phyloP scores from a whole-genome alignment of 495 filamentous ascomycete species.

The Melanomma pulvis-pyrius region DNA sequence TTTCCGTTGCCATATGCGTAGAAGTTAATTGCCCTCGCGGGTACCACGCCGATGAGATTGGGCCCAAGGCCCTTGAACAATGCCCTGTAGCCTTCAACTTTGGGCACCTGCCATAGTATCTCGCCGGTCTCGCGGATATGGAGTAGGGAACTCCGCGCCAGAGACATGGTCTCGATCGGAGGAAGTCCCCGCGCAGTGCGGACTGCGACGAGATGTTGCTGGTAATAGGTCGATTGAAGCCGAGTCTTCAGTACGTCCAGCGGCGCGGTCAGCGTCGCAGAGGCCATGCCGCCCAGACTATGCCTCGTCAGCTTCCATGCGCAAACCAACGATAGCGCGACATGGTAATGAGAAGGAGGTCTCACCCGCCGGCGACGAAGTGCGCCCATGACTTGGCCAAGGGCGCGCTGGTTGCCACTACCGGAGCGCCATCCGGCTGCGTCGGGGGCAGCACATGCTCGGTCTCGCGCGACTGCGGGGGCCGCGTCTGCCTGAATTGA shows the following conservation, averaged over 20 bases:
- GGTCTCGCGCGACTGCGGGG: slow-evolving; percentile 63
- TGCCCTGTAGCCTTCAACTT: slow-evolving; percentile 75
- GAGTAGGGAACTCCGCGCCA: slow-evolving; percentile 54
- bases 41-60: slow-evolving; percentile 84
- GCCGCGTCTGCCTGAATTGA: slow-evolving; percentile 25
- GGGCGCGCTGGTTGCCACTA: slow-evolving; percentile 49
- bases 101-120: slow-evolving; percentile 76
- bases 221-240: slow-evolving; percentile 89
- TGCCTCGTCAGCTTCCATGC: slow-evolving; percentile 20
- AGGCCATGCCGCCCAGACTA: slow-evolving; percentile 84
- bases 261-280: slow-evolving; percentile 81
- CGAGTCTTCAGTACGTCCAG: slow-evolving; percentile 90
- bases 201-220: slow-evolving; percentile 59
- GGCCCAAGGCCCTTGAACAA: slow-evolving; percentile 89
- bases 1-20: slow-evolving; percentile 90
- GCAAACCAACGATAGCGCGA: background rate
- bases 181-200: slow-evolving; percentile 54
- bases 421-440: slow-evolving; percentile 43
- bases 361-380: slow-evolving; percentile 83
- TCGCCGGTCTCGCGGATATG: slow-evolving; percentile 78
- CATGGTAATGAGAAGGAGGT: slow-evolving; percentile 32
- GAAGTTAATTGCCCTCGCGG: slow-evolving; percentile 85
- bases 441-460: slow-evolving; percentile 58
- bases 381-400: slow-evolving; percentile 84
- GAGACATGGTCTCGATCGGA: slow-evolving; percentile 50